Evolutionary conservation across 345 rosid species (phyloP), one percentile per base, ranked within the genome.

Genomic region (Salix suchowensis): DNA sequence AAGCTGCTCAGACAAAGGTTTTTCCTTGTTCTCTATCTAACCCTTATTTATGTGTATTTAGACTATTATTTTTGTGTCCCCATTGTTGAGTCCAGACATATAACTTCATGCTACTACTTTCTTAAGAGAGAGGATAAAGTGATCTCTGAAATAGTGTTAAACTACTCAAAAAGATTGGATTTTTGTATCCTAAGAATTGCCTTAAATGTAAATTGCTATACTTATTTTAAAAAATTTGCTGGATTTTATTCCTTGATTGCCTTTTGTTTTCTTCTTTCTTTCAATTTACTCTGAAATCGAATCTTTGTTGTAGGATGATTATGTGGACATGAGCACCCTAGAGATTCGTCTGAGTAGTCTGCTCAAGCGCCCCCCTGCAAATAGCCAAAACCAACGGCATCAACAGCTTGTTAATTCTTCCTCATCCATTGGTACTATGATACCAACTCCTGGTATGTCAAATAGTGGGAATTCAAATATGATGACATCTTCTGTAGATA

Each of bases 361-460:
- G 73, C 55, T 93, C 72, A 89, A 74, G 83, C 80, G 82, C 44
- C 30, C 78, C 55, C 26, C 86, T 71, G 75, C 44, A 68, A 88
- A 70, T 73, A 81, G 39, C 74, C 82, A 85, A 77, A 86, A 70
- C 74, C 92, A 88, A 65, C 90, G 88, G 39, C 89, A 70, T 71
- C 84, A 21, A 12, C 89, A 87, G 74, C 82, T 76, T 82, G 87
- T 85, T 79, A 85, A 82, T 88, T 84, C 98, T 21, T 83, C 94
- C 39, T 70, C 96, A 36, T 70, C 92, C 18, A 74, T 88, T 83
- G 90, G 90, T 73, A 88, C 93, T 48, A 92, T 96, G 98, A 93
- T 96, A 73, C 98, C 98, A 34, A 96, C 96, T 23, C 98, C 97
- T 76, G 99, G 99, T 64, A 86, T 96, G 83, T 74, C 94, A 36